A percentile compares a stretch with the other conserved stretches of the same genome.
Conservation (phyloP, 129 eudicot species). For the Gnaphalium uliginosum region DNA sequence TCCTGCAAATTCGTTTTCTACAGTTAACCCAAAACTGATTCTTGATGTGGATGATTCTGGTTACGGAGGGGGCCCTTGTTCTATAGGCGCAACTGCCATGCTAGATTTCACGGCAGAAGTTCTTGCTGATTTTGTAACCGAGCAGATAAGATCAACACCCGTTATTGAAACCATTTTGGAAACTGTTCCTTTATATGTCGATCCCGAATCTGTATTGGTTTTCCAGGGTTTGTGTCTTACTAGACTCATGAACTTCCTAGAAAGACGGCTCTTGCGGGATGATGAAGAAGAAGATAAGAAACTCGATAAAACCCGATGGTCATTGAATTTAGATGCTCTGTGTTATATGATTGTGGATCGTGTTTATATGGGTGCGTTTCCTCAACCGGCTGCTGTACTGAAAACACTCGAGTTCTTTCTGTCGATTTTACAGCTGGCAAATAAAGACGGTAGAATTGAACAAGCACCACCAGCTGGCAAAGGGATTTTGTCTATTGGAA, state of each 20-base stretch:
- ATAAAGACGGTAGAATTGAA: conserved; percentile 94
- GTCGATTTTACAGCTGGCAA: conserved; percentile 95
- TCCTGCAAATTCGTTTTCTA: conserved; percentile 42
- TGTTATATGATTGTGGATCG: conserved; percentile 93
- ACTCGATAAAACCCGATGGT: conserved; percentile 90
- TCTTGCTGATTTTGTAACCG: conserved; percentile 83
- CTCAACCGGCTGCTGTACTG: conserved; percentile 82
- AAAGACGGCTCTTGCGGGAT: conserved; percentile 90
- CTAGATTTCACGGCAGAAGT: conserved; percentile 88
- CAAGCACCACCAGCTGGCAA: conserved; percentile 71
- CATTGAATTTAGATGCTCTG: conserved; percentile 76
- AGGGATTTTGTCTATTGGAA: conserved; percentile 79
- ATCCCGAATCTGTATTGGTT: conserved; percentile 77
- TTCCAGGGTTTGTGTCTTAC: conserved; percentile 96
- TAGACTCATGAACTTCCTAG: conserved; percentile 91
- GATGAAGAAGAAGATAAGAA: conserved; percentile 93
- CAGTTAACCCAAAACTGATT: conserved; percentile 59
- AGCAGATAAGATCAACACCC: conserved; percentile 73
- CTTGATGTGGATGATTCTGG: conserved; percentile 92
- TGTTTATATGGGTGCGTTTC: conserved; percentile 96
- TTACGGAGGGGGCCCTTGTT: conserved; percentile 96
- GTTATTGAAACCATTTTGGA: conserved; percentile 74
- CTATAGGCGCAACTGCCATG: conserved; percentile 89
- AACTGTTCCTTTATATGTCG: conserved; percentile 80
- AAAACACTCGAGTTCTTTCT: conserved; percentile 82